Evolutionary conservation across 495 filamentous ascomycete species (phyloP), one percentile per base, ranked within the genome.

Genomic region (Penicillium nucicola): DNA sequence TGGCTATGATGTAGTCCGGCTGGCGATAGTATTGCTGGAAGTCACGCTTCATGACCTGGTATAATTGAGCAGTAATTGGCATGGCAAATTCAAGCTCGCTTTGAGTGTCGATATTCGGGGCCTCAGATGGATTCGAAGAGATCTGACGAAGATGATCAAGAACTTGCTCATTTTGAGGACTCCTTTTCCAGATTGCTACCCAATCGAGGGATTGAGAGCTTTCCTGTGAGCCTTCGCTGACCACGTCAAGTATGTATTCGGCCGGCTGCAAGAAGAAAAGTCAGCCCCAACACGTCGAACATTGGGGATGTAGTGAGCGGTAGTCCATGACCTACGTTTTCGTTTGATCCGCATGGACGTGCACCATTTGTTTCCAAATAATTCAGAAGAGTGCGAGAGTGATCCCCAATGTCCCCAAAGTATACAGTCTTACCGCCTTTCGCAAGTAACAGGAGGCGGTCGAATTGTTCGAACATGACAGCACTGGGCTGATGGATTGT

Each of bases 401-500:
- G 85, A 52, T 87, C 69, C 25, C 90, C 90, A 45, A 96, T 87
- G 10, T 89, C 84, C 20, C 91, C 91, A 65, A 91, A 96, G 68
- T 96, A 95, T 12, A 96, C 88, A 0, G 89, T 89, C 56, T 77
- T 81, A 20, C 90, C 91, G 25, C 89, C 90, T 51, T 84, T 84
- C 2, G 84, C 84, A 33, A 96, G 76, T 69, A 96, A 91, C 17
- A 95, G 68, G 6, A 98, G 75, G 25, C 89, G 84, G 65, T 98
- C 92, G 61, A 98, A 98, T 46, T 91, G 83, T 60, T 96, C 86
- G 69, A 98, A 95, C 19, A 98, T 77, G 63, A 95, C 84, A 33
- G 90, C 90, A 1, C 87, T 91, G 1, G 91, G 91, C 62, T 98
- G 92, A 69, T 98, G 92, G 55, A 98, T 96, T 4, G 91, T 96